phyloP scores from a whole-genome alignment of 1,139 yeast species.

The Debaryomyces sp. region DNA sequence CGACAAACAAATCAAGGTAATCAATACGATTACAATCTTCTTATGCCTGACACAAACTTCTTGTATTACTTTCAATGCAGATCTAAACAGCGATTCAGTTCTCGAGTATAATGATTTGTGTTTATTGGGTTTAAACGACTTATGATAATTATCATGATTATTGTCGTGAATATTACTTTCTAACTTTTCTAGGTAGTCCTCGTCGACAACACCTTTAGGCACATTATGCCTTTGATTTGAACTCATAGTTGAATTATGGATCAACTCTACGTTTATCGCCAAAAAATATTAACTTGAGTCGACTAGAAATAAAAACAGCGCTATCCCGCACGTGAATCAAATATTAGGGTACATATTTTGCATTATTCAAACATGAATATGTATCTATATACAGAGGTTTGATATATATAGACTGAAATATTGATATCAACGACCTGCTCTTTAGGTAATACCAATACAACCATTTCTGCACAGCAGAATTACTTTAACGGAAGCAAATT shows the following conservation, averaged over 20 bases:
- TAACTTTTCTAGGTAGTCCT: constrained; percentile 16
- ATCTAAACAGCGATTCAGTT: constrained; percentile 7
- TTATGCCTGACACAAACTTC: constrained; percentile 24
- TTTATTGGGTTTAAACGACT: constrained; percentile 35
- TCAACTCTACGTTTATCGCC: background rate
- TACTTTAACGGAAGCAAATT: constrained; percentile 68
- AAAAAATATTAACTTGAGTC: background rate
- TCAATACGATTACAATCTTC: constrained; percentile 29
- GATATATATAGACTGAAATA: background rate
- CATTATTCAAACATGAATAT: background rate
- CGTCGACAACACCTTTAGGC: constrained; percentile 17
- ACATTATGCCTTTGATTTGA: constrained; percentile 17
- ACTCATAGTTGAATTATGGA: constrained; percentile 4
- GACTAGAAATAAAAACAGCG: constrained; percentile 2
- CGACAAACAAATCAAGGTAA: constrained; percentile 38
- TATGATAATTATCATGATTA: constrained; percentile 25
- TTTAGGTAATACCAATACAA: background rate
- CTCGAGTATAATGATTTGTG: constrained; percentile 12
- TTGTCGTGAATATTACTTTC: constrained; percentile 12
- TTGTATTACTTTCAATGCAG: constrained; percentile 11
- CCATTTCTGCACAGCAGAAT: background rate
- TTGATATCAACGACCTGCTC: background rate
- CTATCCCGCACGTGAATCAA: background rate
- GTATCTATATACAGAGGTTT: too few species aligned
- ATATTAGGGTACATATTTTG: background rate